phyloP scores from a whole-genome alignment of 768 basidiomycete species.

The Auriculariales sp. region DNA sequence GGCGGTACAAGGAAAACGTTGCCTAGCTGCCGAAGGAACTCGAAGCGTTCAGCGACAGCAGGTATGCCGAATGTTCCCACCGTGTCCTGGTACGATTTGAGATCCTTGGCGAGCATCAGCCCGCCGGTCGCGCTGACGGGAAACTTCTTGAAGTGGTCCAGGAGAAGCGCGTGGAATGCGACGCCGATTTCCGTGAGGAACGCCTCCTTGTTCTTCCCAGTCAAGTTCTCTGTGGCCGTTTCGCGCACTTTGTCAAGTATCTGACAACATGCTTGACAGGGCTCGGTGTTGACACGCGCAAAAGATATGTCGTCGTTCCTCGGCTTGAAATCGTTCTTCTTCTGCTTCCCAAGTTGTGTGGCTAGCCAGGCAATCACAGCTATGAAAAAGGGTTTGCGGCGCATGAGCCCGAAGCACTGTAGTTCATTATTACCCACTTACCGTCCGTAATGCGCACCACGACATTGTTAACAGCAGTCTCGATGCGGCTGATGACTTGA shows the following conservation, averaged over 20 bases:
- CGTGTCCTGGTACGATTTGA: constrained; percentile 90
- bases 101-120: constrained; percentile 97
- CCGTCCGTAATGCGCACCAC: constrained; percentile 74
- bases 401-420: neutral
- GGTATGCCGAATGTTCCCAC: constrained; percentile 72
- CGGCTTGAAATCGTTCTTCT: constrained; percentile 93
- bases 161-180: constrained; percentile 80
- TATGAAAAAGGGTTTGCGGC: constrained; percentile 17
- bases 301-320: constrained; percentile 92
- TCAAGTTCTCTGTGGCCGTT: constrained; percentile 57
- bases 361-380: constrained; percentile 65
- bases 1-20: constrained; percentile 95
- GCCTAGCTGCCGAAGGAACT: constrained; percentile 93
- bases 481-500: constrained; percentile 71
- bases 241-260: constrained; percentile 70
- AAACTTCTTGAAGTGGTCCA: constrained; percentile 93
- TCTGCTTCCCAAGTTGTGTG: constrained; percentile 74
- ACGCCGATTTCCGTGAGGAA: constrained; percentile 91
- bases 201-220: constrained; percentile 83
- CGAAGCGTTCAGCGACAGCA: constrained; percentile 84
- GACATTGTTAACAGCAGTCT: constrained; percentile 66
- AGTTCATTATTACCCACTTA: too few species aligned
- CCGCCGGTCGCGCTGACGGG: constrained; percentile 94
- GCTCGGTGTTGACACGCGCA: constrained; percentile 87
- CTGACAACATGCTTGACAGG: constrained; percentile 77